A percentile compares a stretch with the other conserved stretches of the same genome.
Conservation (phyloP, 1,284 basidiomycete species). For the Coriolopsis trogii region DNA sequence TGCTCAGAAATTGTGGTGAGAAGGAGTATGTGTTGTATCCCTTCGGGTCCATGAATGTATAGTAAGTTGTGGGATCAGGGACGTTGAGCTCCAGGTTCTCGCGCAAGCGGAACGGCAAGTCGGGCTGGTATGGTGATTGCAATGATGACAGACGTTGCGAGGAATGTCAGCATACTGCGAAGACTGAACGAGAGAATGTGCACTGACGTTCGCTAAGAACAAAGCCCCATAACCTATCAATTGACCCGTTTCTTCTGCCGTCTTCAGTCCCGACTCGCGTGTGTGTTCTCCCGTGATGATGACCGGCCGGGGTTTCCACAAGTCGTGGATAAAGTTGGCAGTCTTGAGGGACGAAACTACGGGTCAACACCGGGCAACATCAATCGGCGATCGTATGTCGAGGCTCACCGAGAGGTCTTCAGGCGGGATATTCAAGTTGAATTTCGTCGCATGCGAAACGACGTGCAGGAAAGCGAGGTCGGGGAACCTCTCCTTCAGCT, state of each 20-base stretch:
- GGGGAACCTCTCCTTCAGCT: constrained; percentile 42
- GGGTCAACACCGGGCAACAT: not conserved
- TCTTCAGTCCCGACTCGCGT: constrained; percentile 21
- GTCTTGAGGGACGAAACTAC: not conserved
- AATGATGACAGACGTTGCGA: too few species aligned
- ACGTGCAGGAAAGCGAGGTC: constrained; percentile 60
- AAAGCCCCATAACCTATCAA: constrained; percentile 47
- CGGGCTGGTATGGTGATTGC: constrained; percentile 11
- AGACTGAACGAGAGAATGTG: not conserved
- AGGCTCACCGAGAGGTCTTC: constrained; percentile 2
- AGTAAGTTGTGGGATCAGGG: constrained; percentile 13
- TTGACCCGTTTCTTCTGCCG: constrained; percentile 36
- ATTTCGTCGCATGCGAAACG: constrained; percentile 40
- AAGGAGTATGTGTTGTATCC: constrained; percentile 25
- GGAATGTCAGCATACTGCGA: too few species aligned
- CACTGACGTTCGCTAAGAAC: constrained; percentile 46
- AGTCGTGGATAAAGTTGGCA: constrained; percentile 29
- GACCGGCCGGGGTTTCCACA: constrained; percentile 31
- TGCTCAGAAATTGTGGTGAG: constrained; percentile 17
- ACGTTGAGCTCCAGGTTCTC: constrained; percentile 16
- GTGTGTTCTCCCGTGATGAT: constrained; percentile 38
- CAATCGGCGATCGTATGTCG: not conserved
- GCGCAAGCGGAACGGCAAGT: constrained; percentile 17
- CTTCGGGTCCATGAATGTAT: constrained; percentile 28
- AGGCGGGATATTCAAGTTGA: constrained; percentile 18